phyloP scores from a whole-genome alignment of 1,284 basidiomycete species.

The Ceratobasidium sp. region DNA sequence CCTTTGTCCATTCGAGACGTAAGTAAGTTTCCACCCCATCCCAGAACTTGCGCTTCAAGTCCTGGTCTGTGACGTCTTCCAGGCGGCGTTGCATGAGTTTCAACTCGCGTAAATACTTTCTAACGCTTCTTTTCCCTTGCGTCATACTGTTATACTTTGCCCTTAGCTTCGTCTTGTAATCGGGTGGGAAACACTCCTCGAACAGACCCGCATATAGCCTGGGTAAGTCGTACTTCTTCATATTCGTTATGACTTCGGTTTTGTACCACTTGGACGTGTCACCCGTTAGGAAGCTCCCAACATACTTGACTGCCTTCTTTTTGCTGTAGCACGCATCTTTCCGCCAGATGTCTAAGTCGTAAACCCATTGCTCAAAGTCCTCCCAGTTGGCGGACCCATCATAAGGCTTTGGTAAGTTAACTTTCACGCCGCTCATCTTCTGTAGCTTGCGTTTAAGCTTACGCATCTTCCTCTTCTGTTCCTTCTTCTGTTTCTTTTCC shows the following conservation, averaged over 20 bases:
- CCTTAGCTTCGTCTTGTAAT: slow-evolving; percentile 55
- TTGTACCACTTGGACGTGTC: slow-evolving; percentile 25
- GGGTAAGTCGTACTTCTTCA: slow-evolving; percentile 8
- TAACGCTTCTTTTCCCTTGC: slow-evolving; percentile 49
- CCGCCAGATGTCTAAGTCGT: slow-evolving; percentile 19
- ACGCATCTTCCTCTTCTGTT: not conserved
- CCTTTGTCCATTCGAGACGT: slow-evolving; percentile 30
- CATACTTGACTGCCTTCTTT: not conserved
- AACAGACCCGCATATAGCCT: slow-evolving; percentile 53
- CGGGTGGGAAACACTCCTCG: slow-evolving; percentile 62
- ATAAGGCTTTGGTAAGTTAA: slow-evolving; percentile 1
- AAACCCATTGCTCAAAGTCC: slow-evolving; percentile 29
- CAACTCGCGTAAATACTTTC: slow-evolving; percentile 51
- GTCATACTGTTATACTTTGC: slow-evolving; percentile 44
- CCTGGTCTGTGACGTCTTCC: not conserved
- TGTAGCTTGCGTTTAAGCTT: not conserved
- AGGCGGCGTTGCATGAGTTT: not conserved
- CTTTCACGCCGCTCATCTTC: not conserved
- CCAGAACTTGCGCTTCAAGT: slow-evolving; percentile 41
- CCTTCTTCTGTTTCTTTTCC: not conserved
- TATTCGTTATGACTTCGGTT: slow-evolving; percentile 17
- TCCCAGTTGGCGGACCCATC: slow-evolving; percentile 30
- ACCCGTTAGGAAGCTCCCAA: slow-evolving; percentile 34
- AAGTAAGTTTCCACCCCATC: slow-evolving; percentile 32
- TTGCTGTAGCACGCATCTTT: slow-evolving; percentile 7